These are phyloP conservation scores for Pythium sp. DNA, from an alignment of 352 stramenopile genomes.

Conservation along the genomic window DNA sequence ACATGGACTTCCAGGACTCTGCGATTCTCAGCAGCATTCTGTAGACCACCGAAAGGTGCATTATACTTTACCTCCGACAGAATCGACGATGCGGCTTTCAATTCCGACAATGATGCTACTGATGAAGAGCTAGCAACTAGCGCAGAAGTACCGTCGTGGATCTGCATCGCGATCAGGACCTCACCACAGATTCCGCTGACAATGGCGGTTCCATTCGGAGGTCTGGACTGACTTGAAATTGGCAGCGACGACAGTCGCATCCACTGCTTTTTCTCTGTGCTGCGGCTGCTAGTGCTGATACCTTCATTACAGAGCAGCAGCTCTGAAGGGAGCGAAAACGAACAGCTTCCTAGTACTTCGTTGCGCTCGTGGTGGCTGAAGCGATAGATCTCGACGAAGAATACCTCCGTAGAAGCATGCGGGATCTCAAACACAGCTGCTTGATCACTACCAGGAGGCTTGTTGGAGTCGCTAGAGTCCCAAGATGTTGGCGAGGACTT, in stretches of 20 bases:
- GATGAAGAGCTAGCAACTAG: neutral
- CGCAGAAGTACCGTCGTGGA: neutral
- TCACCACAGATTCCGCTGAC: neutral
- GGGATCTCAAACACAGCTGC: neutral
- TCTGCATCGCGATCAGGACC: neutral
- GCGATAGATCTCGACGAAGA: constrained; percentile 17
- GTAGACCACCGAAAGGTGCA: neutral
- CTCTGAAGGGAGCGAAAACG: constrained; percentile 3
- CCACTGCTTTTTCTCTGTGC: neutral
- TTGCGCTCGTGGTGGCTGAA: constrained; percentile 16
- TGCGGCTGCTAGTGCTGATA: neutral
- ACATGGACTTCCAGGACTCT: constrained; percentile 10
- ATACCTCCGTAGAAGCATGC: constrained; percentile 3
- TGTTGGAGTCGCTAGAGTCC: neutral
- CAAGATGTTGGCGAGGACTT: neutral
- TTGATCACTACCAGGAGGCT: neutral
- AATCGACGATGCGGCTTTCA: constrained; percentile 6
- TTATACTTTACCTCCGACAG: constrained; percentile 1
- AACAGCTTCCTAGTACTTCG: constrained; percentile 5
- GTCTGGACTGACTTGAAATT: neutral
- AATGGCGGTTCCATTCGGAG: neutral
- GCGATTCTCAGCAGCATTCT: constrained; percentile 1
- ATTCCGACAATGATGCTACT: neutral
- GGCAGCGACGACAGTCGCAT: neutral
- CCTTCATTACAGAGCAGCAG: neutral